Percentiles rank a stretch among this genome's conserved stretches.
Conservation (phyloP, 768 basidiomycete genomes). For the Astraeus odoratus region DNA sequence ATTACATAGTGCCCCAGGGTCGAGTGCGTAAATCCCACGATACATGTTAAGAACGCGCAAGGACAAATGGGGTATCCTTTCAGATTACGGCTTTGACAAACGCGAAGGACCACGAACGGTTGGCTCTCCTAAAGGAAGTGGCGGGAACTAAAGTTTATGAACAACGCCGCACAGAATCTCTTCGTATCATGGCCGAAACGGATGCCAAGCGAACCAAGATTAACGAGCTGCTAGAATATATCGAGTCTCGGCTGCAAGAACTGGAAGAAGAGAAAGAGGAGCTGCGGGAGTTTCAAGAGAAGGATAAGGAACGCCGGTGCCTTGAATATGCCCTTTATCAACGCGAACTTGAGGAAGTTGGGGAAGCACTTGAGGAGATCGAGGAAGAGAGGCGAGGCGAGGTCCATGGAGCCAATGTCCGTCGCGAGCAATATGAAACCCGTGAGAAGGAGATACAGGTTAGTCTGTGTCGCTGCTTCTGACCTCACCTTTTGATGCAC, state of each 20-base stretch:
- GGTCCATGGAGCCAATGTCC: slow-evolving; percentile 75
- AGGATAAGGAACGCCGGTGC: slow-evolving; percentile 90
- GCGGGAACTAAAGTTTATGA: slow-evolving; percentile 99
- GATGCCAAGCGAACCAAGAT: slow-evolving; percentile 91
- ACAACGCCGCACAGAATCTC: slow-evolving; percentile 82
- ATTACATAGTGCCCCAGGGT: slow-evolving; percentile 98
- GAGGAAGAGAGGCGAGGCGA: slow-evolving; percentile 77
- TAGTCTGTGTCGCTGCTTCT: slow-evolving; percentile 12
- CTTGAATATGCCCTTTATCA: slow-evolving; percentile 94
- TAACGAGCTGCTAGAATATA: slow-evolving; percentile 80
- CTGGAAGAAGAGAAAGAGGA: slow-evolving; percentile 99
- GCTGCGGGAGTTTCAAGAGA: slow-evolving; percentile 91
- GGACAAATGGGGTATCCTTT: slow-evolving; percentile 4
- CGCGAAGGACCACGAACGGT: slow-evolving; percentile 90
- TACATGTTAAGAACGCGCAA: background rate
- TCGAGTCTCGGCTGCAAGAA: slow-evolving; percentile 83
- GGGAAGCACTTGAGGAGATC: slow-evolving; percentile 77
- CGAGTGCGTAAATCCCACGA: slow-evolving; percentile 49
- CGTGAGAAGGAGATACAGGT: slow-evolving; percentile 86
- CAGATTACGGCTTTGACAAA: slow-evolving; percentile 96
- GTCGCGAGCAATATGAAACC: slow-evolving; percentile 74
- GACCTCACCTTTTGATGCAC: background rate
- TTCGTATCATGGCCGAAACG: slow-evolving; percentile 97
- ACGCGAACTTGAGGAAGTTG: slow-evolving; percentile 85
- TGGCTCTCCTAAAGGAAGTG: slow-evolving; percentile 94